These are phyloP conservation scores for Leucogyrophana mollusca DNA, from an alignment of 768 basidiomycete species.

Conservation along the genomic window DNA sequence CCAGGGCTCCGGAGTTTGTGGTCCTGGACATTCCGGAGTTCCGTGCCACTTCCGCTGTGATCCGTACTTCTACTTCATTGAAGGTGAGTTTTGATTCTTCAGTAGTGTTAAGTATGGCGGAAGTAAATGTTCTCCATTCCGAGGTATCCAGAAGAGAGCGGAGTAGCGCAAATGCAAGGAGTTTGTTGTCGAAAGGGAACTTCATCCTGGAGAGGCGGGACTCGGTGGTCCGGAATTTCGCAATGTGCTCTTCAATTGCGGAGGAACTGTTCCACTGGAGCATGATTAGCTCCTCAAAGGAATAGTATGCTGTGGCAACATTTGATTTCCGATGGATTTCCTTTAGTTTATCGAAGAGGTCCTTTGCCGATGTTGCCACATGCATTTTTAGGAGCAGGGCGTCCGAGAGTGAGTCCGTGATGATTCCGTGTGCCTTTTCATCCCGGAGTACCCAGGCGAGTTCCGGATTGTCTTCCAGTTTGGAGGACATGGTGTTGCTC, in stretches of 20 bases:
- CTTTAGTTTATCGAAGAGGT: no score
- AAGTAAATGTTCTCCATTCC: conserved; percentile 1
- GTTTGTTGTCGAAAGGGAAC: background rate
- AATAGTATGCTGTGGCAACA: background rate
- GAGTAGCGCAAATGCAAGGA: conserved; percentile 2
- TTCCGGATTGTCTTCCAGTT: no score
- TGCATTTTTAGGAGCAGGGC: no score
- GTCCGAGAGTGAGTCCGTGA: no score
- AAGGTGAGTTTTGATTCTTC: background rate
- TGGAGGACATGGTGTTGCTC: no score
- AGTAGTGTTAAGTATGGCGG: background rate
- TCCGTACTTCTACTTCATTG: background rate
- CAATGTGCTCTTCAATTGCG: background rate
- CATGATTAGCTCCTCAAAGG: background rate
- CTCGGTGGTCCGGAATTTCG: background rate
- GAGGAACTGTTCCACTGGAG: background rate
- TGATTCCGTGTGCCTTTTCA: no score
- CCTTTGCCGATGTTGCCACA: no score
- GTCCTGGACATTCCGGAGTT: background rate
- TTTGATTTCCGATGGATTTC: no score
- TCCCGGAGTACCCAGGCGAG: no score
- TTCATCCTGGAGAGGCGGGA: conserved; percentile 4
- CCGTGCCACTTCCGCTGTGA: background rate
- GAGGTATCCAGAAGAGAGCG: background rate
- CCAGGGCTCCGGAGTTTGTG: background rate